Base-by-base conservation (phyloP, 2,329 filamentous ascomycete species). In the Tolypocladium guangdongense region DNA sequence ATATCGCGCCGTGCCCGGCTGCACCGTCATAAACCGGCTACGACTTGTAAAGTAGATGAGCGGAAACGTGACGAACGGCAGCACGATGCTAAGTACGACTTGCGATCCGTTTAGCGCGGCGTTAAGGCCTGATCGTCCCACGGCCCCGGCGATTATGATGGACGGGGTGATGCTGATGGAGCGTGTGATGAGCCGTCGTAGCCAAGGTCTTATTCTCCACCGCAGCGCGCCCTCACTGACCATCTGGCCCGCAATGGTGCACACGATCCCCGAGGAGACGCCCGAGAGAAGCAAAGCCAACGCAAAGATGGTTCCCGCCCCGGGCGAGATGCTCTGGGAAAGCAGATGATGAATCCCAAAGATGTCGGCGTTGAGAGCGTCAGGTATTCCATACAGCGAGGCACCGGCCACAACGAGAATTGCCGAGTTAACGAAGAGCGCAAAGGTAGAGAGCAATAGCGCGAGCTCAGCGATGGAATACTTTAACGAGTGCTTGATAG, bases 211-310 rank as follows among this genome's bases (percentile, higher is more conserved):
- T 33, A 91, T 69, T 5, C 71, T 81, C 87, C 88, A 90, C 49
- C 82, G 81, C 46, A 95, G 68, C 56, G 90, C 88, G 7, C 90
- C 90, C 66, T 95, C 90, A 57, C 83, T 85, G 24, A 95, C 86
- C 84, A 95, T 93, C 67, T 95, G 90, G 0, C 90, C 90, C 0
- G 90, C 81, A 60, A 95, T 93, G 1, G 90, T 95, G 71, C 89
- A 95, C 2, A 95, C 86, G 39, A 95, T 88, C 6, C 90, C 90
- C 0, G 90, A 89, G 0, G 84, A 88, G 14, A 89, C 79, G 10
- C 90, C 90, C 0, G 86, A 90, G 0, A 95, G 78, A 0, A 95
- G 78, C 1, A 95, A 73, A 0, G 90, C 88, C 2, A 95, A 74
- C 0, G 88, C 88, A 58, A 95, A 95, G 20, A 95, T 75, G 3